These are phyloP conservation scores for Penicillium verrucosum DNA, from an alignment of 2,329 filamentous ascomycete genomes.

Conservation along the genomic window DNA sequence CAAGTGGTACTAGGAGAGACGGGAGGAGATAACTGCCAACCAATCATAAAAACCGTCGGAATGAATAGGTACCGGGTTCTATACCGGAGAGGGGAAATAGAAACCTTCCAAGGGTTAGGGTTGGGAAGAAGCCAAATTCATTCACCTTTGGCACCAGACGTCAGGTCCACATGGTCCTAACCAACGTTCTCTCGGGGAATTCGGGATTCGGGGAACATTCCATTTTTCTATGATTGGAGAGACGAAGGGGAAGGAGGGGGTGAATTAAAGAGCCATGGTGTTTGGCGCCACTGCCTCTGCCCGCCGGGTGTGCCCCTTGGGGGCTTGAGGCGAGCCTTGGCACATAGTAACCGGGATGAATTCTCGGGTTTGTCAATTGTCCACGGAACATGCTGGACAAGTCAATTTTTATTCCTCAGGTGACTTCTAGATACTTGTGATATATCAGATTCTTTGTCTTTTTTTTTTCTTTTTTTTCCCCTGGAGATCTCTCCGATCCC, in stretches of 20 bases:
- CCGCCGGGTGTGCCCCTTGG: not conserved
- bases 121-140: not conserved
- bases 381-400: not conserved
- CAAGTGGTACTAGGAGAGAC: not conserved
- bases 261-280: not conserved
- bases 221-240: not conserved
- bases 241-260: not conserved
- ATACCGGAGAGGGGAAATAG: not conserved
- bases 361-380: not conserved
- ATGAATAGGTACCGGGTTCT: not conserved
- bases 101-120: not conserved
- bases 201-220: slow-evolving; percentile 6
- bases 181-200: not conserved
- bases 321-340: slow-evolving; percentile 1
- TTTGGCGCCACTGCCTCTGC: not conserved
- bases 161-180: slow-evolving; percentile 8
- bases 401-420: not conserved
- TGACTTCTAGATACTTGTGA: not conserved
- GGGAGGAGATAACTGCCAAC: not conserved
- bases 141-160: not conserved
- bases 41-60: not conserved
- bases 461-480: not conserved
- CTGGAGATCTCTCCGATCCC: slow-evolving; percentile 4
- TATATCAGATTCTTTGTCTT: not conserved
- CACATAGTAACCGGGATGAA: not conserved